Percentiles rank a stretch among this genome's conserved stretches.
Conservation (phyloP, 78 protist species). For the Dictyostelium firmibasis region DNA sequence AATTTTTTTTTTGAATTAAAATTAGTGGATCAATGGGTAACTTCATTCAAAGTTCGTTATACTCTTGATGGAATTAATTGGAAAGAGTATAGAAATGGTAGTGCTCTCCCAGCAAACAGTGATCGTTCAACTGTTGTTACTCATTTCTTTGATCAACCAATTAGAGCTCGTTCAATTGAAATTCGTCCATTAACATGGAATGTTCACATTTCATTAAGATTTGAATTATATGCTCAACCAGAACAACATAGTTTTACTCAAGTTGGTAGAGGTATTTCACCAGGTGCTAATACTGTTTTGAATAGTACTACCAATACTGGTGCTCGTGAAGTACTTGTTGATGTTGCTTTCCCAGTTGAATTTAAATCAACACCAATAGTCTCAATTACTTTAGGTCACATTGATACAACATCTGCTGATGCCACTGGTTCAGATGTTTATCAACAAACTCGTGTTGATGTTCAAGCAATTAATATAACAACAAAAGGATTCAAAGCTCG, state of each 20-base stretch:
- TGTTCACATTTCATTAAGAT: conserved; percentile 13
- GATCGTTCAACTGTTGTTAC: not conserved
- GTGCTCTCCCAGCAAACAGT: not conserved
- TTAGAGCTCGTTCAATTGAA: conserved; percentile 26
- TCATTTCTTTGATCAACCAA: not conserved
- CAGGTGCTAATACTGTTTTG: not conserved
- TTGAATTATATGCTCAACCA: not conserved
- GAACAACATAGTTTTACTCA: not conserved
- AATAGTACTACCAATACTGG: not conserved
- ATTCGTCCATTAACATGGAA: conserved; percentile 5
- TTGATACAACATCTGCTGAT: not conserved
- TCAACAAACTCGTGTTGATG: conserved; percentile 2
- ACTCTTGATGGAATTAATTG: not conserved
- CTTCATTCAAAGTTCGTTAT: not conserved
- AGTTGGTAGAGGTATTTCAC: not conserved
- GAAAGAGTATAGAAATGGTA: not conserved
- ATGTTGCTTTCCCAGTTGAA: not conserved
- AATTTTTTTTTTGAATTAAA: too few species aligned
- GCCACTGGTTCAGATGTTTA: not conserved
- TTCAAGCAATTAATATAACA: not conserved
- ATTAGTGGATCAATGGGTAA: conserved; percentile 21
- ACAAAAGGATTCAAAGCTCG: conserved; percentile 15
- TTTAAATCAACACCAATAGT: not conserved
- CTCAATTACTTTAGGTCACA: not conserved
- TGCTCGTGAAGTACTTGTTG: not conserved